Evolutionary conservation across 331 rosid species (phyloP), one percentile per base, ranked within the genome.

Genomic region (Quercus tomentella): DNA sequence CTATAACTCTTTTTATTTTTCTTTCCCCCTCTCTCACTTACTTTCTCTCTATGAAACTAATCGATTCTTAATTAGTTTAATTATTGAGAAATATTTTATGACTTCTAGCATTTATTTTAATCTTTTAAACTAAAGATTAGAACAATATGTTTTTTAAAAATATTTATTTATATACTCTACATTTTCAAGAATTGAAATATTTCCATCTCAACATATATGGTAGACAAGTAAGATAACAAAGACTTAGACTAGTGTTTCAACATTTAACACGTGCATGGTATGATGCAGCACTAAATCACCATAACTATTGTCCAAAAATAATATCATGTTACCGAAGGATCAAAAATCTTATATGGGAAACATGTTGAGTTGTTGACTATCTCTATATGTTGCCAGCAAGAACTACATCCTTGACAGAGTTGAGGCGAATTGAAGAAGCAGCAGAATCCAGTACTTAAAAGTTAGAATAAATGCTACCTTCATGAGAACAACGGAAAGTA

Each of bases 401-500:
- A 72, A 45, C 7, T 35, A 52, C 22, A 73, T 26, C 17, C 23
- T 23, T 14, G 31, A 69, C 51, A 14, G 54, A 49, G 54, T 49
- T 49, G 18, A 49, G 15, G 67, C 71, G 21, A 30, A 33, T 35
- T 49, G 15, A 49, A 49, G 12, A 55, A 35, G 3, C 26, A 45
- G 43, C 22, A 77, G 4, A 77, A 23, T 7, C 30, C 28, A 16
- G 6, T 7, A 31, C 70, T 21, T 61, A 28, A 76, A 49, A 70
- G 66, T 11, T 7, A 8, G 56, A 61, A 45, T 67, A 43, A 22
- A 76, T 31, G 76, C 56, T 77, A 92, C 98, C 98, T 92, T 94
- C 97, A 92, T 89, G 78, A 92, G 73, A 84, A 94, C 97, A 77
- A 94, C 92, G 54, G 97, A 92, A 37, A 94, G 85, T 71, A 92